Evolutionary conservation across 2,329 filamentous ascomycete genomes (phyloP).

Genomic region (Stagonosporopsis cucurbitacearum): DNA sequence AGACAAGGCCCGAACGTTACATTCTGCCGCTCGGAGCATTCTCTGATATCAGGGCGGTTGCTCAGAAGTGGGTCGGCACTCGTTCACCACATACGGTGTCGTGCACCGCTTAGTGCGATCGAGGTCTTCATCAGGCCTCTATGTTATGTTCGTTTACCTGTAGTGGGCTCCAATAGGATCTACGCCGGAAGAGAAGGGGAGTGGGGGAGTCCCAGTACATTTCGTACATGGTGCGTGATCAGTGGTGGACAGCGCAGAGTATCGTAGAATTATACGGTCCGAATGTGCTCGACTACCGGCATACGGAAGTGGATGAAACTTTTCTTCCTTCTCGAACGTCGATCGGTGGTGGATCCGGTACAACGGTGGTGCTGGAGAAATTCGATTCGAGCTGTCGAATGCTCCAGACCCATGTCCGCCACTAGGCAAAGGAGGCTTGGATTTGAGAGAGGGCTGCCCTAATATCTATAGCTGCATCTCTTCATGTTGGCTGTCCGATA

Average conservation of each 20-base stretch:
- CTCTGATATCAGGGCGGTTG: neutral
- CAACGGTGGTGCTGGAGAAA: neutral
- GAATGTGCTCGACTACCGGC: conserved; percentile 5
- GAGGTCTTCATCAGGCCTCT: neutral
- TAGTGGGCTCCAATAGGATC: neutral
- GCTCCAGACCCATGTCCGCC: neutral
- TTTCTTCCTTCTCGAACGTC: neutral
- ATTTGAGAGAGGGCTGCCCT: neutral
- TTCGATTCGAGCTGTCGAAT: neutral
- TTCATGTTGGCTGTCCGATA: neutral
- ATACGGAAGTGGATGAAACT: neutral
- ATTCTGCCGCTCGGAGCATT: neutral
- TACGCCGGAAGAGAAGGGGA: no score
- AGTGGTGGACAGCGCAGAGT: neutral
- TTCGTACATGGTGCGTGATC: neutral
- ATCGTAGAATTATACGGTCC: conserved; percentile 11
- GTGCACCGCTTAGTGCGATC: neutral
- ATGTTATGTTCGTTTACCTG: neutral
- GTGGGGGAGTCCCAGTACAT: no score
- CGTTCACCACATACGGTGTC: neutral
- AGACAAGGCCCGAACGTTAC: neutral
- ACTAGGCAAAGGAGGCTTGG: neutral
- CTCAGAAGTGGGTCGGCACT: neutral
- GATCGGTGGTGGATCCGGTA: neutral
- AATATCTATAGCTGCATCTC: neutral